Percentiles rank a stretch among this genome's conserved stretches.
Conservation (phyloP, 1,139 yeast genomes). For the Pichia sp. region DNA sequence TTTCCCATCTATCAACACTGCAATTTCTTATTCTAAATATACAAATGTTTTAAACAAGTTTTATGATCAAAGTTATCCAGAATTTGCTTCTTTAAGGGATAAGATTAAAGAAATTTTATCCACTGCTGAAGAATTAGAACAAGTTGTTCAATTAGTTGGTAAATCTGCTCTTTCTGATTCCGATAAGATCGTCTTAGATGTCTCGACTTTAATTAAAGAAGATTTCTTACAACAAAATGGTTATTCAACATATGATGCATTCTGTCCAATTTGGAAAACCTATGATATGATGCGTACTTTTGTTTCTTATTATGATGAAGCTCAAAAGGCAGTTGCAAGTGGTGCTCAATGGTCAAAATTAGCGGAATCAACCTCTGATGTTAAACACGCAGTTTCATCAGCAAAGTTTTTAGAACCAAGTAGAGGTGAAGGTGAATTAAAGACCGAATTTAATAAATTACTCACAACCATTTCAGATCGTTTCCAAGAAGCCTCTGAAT, state of each 20-base stretch:
- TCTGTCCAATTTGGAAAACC: constrained; percentile 99
- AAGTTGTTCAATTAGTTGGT: constrained; percentile 98
- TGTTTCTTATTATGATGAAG: constrained; percentile 87
- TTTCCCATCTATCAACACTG: constrained; percentile 96
- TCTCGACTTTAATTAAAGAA: constrained; percentile 84
- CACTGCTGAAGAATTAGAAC: constrained; percentile 96
- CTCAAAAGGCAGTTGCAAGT: constrained; percentile 90
- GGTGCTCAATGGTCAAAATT: constrained; percentile 95
- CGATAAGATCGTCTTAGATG: constrained; percentile 94
- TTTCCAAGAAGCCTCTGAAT: constrained; percentile 94
- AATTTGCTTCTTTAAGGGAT: constrained; percentile 83
- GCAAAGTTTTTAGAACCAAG: constrained; percentile 96
- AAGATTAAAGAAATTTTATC: constrained; percentile 90
- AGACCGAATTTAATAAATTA: constrained; percentile 69
- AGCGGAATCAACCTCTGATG: constrained; percentile 79
- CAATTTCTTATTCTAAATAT: constrained; percentile 94
- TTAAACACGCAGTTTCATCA: constrained; percentile 88
- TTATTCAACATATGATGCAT: constrained; percentile 94
- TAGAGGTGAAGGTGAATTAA: constrained; percentile 74
- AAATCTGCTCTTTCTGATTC: constrained; percentile 94
- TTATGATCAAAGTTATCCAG: constrained; percentile 83
- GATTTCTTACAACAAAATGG: constrained; percentile 99
- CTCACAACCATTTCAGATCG: constrained; percentile 74
- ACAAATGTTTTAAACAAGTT: constrained; percentile 79
- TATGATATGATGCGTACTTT: constrained; percentile 96